A percentile compares a stretch with the other conserved stretches of the same genome.
Evolutionary conservation across 1,284 basidiomycete species (phyloP).

Genomic region (Ustilago trichophora): DNA sequence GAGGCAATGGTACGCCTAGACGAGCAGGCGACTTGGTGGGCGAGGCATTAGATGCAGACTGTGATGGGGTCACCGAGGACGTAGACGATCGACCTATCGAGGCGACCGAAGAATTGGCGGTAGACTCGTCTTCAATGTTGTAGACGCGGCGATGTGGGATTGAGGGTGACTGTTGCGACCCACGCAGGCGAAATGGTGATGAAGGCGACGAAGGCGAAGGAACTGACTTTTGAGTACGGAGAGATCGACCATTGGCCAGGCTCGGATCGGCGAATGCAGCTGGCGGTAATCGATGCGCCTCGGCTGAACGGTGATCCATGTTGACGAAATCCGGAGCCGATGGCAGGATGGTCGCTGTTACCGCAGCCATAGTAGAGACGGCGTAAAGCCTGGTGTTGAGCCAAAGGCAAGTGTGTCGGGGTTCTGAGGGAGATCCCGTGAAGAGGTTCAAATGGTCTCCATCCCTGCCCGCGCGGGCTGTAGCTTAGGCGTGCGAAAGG

Average conservation of each 20-base stretch:
- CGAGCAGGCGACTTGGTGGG: conserved; percentile 10
- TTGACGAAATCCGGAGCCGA: conserved; percentile 29
- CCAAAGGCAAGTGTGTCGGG: background rate
- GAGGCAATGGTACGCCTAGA: conserved; percentile 11
- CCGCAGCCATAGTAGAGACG: conserved; percentile 28
- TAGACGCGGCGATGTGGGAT: conserved; percentile 37
- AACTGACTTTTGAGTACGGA: conserved; percentile 22
- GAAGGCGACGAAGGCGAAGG: conserved; percentile 31
- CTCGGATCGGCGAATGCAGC: conserved; percentile 7
- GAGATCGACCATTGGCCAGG: conserved; percentile 3
- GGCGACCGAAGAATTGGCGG: background rate
- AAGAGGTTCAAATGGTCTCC: conserved; percentile 11
- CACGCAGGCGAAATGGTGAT: conserved; percentile 16
- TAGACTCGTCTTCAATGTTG: conserved; percentile 28
- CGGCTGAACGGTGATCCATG: conserved; percentile 29
- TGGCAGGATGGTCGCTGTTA: conserved; percentile 34
- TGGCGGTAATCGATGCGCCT: conserved; percentile 20
- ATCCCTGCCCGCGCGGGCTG: conserved; percentile 14
- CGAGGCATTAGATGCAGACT: conserved; percentile 19
- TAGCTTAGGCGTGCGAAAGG: background rate
- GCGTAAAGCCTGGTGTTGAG: background rate
- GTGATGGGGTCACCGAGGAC: conserved; percentile 21
- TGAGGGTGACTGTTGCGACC: conserved; percentile 14
- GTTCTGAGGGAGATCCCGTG: background rate
- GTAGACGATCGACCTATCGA: conserved; percentile 7